Evolutionary conservation across 352 stramenopile genomes (phyloP), one percentile per base, ranked within the genome.

Genomic region (Sclerospora graminicola): DNA sequence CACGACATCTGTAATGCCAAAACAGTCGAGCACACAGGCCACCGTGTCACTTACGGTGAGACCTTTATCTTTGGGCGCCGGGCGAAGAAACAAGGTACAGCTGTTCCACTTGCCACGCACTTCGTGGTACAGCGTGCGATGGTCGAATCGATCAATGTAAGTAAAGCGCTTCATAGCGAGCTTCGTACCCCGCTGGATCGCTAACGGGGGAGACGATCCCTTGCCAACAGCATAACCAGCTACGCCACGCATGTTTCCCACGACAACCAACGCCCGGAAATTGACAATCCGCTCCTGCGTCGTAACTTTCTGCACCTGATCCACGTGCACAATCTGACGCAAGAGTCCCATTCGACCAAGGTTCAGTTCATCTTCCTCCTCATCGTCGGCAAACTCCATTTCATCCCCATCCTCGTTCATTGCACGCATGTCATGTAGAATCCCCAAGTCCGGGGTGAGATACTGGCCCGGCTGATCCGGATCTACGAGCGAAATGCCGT

Each of bases 71-170:
- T 75, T 70, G 8, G 75, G 70, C 32, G 75, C 55, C 39, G 88
- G 79, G 30, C 86, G 69, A 23, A 97, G 63, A 42, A 90, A 84
- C 7, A 97, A 78, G 53, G 81, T 94, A 62, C 84, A 97, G 40
- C 79, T 95, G 71, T 98, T 98, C 75, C 96, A 95, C 62, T 94
- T 96, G 55, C 94, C 94, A 18, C 73, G 72, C 50, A 97, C 69
- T 57, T 97, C 90, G 51, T 95, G 77, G 50, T 78, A 95, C 30
- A 98, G 66, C 41, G 83, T 92, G 41, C 69, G 67, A 47, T 94
- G 71, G 45, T 95, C 72, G 62, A 97, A 98, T 42, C 90, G 84
- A 66, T 98, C 90, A 27, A 97, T 77, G 70, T 95, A 97, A 49
- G 93, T 95, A 40, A 97, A 94, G 54, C 94, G 94, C 51, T 92